Percentiles rank a stretch among this genome's conserved stretches.
Conservation (phyloP, 441 rosid genomes). For the Cnidoscolus chayamansa region DNA sequence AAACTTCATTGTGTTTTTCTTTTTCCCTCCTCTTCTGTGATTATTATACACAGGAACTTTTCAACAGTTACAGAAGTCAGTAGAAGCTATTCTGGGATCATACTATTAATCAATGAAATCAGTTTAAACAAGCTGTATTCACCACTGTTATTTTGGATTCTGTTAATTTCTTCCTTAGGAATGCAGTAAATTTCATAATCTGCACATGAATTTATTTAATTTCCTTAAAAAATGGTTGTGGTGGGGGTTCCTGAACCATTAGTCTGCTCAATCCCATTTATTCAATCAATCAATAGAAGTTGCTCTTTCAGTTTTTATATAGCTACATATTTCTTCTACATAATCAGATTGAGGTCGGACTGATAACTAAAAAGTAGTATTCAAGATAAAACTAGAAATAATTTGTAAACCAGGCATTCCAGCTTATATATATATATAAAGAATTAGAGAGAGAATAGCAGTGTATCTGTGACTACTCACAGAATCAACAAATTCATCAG, state of each 20-base stretch:
- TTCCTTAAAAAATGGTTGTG: no score
- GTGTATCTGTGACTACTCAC: constrained; percentile 46
- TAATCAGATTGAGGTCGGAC: neutral
- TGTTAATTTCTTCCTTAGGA: neutral
- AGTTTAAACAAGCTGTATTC: neutral
- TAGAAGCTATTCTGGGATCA: neutral
- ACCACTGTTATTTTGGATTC: neutral
- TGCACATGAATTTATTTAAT: neutral
- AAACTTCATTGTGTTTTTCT: no score
- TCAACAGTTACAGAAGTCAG: neutral
- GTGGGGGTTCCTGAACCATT: neutral
- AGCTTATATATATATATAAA: no score
- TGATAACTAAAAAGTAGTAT: neutral
- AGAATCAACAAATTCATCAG: constrained; percentile 89
- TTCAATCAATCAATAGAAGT: neutral
- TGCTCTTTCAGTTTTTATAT: neutral
- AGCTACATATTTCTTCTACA: no score
- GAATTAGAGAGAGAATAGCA: neutral
- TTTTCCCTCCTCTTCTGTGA: no score
- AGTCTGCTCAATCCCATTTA: neutral
- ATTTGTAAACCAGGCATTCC: neutral
- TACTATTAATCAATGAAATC: neutral
- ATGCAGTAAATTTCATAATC: neutral
- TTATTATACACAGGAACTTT: no score
- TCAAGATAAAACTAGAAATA: neutral